These are phyloP conservation scores for Citrus inodora DNA, from an alignment of 345 rosid genomes.

Conservation along the genomic window DNA sequence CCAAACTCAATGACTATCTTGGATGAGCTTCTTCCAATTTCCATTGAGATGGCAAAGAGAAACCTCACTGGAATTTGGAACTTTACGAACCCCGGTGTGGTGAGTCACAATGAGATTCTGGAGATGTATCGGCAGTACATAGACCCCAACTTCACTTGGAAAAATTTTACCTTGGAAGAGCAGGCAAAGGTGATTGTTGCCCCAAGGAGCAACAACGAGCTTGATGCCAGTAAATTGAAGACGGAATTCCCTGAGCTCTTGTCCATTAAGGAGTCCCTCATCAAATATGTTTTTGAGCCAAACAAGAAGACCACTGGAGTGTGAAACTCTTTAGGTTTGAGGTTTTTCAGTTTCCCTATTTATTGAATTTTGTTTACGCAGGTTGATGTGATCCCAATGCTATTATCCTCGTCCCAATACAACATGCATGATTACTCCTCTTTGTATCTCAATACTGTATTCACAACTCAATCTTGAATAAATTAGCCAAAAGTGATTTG, in stretches of 20 bases:
- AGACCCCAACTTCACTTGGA: constrained; percentile 71
- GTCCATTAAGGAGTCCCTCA: constrained; percentile 77
- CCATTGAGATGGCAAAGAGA: constrained; percentile 93
- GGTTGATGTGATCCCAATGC: constrained; percentile 13
- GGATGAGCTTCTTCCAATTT: constrained; percentile 83
- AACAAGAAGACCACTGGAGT: constrained; percentile 54
- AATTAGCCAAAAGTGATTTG: constrained; percentile 22
- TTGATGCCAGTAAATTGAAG: constrained; percentile 70
- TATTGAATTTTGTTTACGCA: constrained; percentile 20
- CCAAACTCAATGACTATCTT: constrained; percentile 95
- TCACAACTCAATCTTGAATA: constrained; percentile 31
- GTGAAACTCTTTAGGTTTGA: constrained; percentile 25
- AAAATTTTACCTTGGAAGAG: constrained; percentile 83
- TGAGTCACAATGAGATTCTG: constrained; percentile 87
- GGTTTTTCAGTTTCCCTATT: constrained; percentile 16
- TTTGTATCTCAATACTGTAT: constrained; percentile 27
- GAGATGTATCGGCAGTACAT: constrained; percentile 75
- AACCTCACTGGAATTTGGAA: constrained; percentile 91
- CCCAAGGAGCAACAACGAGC: constrained; percentile 95
- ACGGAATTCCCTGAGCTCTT: constrained; percentile 76
- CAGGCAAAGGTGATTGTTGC: constrained; percentile 88
- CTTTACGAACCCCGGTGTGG: constrained; percentile 87
- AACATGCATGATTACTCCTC: constrained; percentile 13
- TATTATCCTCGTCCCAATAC: constrained; percentile 10
- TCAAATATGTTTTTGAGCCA: constrained; percentile 75